These are phyloP conservation scores for Peronospora destructor DNA, from an alignment of 352 stramenopile species.

Conservation along the genomic window DNA sequence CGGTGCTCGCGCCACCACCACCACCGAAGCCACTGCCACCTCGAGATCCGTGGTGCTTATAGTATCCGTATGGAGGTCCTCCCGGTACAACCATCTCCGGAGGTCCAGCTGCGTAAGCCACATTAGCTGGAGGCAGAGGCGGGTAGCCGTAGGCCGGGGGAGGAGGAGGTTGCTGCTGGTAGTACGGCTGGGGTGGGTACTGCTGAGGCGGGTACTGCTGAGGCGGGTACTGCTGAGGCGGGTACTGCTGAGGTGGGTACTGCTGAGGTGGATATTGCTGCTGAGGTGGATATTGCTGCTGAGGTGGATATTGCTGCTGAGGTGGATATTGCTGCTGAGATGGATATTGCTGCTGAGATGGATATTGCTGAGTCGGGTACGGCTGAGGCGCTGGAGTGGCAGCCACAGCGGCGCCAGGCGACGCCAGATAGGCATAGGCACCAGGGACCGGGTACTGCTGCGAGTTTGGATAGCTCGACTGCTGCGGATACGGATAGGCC, in stretches of 20 bases:
- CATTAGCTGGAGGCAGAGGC: slow-evolving; percentile 17
- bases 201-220: background rate
- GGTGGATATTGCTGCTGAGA: background rate
- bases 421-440: no score
- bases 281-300: slow-evolving; percentile 1
- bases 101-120: slow-evolving; percentile 32
- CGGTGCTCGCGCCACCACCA: slow-evolving; percentile 31
- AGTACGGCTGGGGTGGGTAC: slow-evolving; percentile 33
- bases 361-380: background rate
- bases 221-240: background rate
- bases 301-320: slow-evolving; percentile 22
- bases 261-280: no score
- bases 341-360: background rate
- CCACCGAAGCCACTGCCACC: slow-evolving; percentile 18
- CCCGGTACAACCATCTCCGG: slow-evolving; percentile 26
- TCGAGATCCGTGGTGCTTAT: slow-evolving; percentile 31
- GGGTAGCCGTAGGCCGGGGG: slow-evolving; percentile 27
- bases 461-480: slow-evolving; percentile 18
- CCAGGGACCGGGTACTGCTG: slow-evolving; percentile 15
- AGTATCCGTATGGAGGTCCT: slow-evolving; percentile 19
- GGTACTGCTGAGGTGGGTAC: background rate
- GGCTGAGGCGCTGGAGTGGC: slow-evolving; percentile 9
- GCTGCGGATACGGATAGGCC: slow-evolving; percentile 31
- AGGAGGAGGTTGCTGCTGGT: slow-evolving; percentile 25
- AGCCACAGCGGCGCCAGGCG: slow-evolving; percentile 6